These are phyloP conservation scores for Yamadazyma tumulicola DNA, from an alignment of 805 yeast genomes.

Conservation along the genomic window DNA sequence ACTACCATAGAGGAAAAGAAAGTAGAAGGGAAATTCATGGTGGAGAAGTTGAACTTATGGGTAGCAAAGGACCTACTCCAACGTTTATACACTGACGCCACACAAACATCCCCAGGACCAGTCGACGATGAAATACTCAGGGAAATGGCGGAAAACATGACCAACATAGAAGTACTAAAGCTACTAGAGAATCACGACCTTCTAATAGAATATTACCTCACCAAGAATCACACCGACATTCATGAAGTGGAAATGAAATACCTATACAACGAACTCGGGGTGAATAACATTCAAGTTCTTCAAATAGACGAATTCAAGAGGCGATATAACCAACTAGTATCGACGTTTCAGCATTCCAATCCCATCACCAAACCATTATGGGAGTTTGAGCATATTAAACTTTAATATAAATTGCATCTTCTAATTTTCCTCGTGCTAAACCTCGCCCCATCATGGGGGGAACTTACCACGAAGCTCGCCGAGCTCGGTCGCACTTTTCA, in stretches of 20 bases:
- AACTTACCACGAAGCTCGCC: no score
- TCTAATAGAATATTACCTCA: conserved; percentile 18
- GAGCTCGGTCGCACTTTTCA: background rate
- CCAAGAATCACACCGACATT: conserved; percentile 16
- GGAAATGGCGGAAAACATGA: conserved; percentile 10
- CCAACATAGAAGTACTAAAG: conserved; percentile 14
- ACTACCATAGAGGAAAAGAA: conserved; percentile 4
- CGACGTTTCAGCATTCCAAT: conserved; percentile 15
- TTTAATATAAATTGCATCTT: no score
- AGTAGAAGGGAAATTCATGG: conserved; percentile 2
- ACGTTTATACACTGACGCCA: no score
- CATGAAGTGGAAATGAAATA: conserved; percentile 18
- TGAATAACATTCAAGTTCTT: conserved; percentile 9
- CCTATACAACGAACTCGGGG: conserved; percentile 15
- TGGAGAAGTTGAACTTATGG: background rate
- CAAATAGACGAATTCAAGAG: conserved; percentile 5
- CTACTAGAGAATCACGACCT: conserved; percentile 17
- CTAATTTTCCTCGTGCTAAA: no score
- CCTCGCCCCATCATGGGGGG: no score
- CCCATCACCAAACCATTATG: conserved; percentile 19
- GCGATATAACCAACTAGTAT: conserved; percentile 14
- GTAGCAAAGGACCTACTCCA: background rate
- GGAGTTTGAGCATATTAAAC: conserved; percentile 18
- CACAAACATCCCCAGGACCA: no score
- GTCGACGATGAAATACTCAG: conserved; percentile 3